phyloP scores from a whole-genome alignment of 768 basidiomycete species.

The Boletus subcaerulescens region DNA sequence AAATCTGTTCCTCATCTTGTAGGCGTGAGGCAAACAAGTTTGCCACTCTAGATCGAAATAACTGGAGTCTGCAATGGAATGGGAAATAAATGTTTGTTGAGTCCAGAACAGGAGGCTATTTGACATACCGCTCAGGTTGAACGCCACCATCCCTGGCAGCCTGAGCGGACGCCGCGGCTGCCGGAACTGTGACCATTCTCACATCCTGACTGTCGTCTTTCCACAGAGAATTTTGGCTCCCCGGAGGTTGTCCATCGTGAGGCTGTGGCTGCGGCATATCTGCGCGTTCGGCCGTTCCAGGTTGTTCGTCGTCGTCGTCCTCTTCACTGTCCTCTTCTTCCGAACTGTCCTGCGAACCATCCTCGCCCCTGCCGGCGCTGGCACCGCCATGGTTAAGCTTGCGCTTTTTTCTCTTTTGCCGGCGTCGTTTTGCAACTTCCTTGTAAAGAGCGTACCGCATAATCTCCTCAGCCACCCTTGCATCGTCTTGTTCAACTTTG shows the following conservation, averaged over 20 bases:
- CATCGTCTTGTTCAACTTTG: constrained; percentile 83
- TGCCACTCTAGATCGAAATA: constrained; percentile 81
- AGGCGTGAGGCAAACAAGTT: constrained; percentile 62
- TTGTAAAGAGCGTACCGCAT: constrained; percentile 97
- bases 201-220: constrained; percentile 66
- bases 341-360: constrained; percentile 36
- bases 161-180: constrained; percentile 31
- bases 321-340: constrained; percentile 42
- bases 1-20: constrained; percentile 75
- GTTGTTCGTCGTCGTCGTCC: constrained; percentile 41
- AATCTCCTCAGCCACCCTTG: constrained; percentile 88
- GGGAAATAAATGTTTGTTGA: neutral
- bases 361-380: constrained; percentile 51
- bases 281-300: constrained; percentile 45
- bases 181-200: constrained; percentile 53
- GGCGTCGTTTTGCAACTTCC: constrained; percentile 82
- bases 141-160: constrained; percentile 41
- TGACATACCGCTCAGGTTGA: constrained; percentile 56
- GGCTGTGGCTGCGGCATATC: constrained; percentile 39
- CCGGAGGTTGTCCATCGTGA: constrained; percentile 23
- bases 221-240: constrained; percentile 58
- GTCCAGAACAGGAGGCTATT: constrained; percentile 1
- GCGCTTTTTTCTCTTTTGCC: constrained; percentile 73
- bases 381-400: constrained; percentile 73
- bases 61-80: constrained; percentile 50